Percentiles rank a stretch among this genome's conserved stretches.
Evolutionary conservation across 441 rosid species (phyloP).

Genomic region (Kokia cookei): DNA sequence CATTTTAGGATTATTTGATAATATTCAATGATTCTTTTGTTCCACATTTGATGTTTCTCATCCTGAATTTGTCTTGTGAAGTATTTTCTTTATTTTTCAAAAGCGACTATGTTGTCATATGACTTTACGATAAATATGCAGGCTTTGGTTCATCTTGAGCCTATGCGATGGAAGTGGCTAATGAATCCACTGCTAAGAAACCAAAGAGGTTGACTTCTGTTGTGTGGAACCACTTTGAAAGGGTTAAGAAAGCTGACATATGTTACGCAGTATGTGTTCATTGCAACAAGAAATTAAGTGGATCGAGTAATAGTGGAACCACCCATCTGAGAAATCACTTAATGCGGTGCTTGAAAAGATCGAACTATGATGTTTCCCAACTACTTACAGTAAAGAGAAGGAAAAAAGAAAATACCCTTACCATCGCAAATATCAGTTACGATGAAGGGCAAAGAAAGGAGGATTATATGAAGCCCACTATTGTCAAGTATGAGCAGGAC

Average conservation of each 20-base stretch:
- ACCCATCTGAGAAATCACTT: slow-evolving; percentile 95
- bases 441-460: slow-evolving; percentile 70
- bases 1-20: background rate
- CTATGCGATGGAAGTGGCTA: slow-evolving; percentile 69
- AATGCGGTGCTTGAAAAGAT: slow-evolving; percentile 83
- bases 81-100: background rate
- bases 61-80: background rate
- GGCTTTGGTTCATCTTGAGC: slow-evolving; percentile 19
- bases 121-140: slow-evolving; percentile 19
- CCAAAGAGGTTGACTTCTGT: slow-evolving; percentile 92
- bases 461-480: slow-evolving; percentile 50
- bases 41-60: background rate
- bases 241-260: slow-evolving; percentile 79
- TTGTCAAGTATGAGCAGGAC: slow-evolving; percentile 66
- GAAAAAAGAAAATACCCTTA: slow-evolving; percentile 59
- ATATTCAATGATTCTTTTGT: slow-evolving; percentile 6
- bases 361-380: slow-evolving; percentile 76
- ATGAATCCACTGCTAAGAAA: slow-evolving; percentile 57
- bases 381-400: slow-evolving; percentile 67
- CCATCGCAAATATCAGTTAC: slow-evolving; percentile 46
- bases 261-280: slow-evolving; percentile 90
- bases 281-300: slow-evolving; percentile 91
- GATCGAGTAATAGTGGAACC: slow-evolving; percentile 98
- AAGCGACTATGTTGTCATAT: background rate
- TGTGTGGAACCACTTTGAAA: slow-evolving; percentile 96